Evolutionary conservation across 768 basidiomycete species (phyloP), one percentile per base, ranked within the genome.

Genomic region (Tulasnella sp.): DNA sequence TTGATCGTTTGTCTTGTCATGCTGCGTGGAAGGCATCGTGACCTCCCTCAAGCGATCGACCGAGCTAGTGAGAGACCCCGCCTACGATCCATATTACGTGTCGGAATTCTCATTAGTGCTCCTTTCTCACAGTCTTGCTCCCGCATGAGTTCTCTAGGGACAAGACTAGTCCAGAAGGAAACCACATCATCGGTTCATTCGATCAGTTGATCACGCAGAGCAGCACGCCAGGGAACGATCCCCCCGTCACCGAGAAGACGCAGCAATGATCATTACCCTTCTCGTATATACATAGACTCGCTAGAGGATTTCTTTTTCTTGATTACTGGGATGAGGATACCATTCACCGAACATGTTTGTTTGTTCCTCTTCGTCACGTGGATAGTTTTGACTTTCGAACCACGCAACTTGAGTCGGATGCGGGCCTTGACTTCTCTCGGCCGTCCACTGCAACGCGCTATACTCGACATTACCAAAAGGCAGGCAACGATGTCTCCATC

Each of bases 21-120:
- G 95, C 89, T 99, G 81, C 93, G 98, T 80, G 96, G 96, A 14
- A 90, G 96, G 22, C 96, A 98, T 85, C 92, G 96, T 72, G 95
- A 95, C 46, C 87, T 96, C 8, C 95, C 95, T 0, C 92, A 94
- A 28, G 95, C 94, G 11, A 95, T 96, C 72, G 95, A 96, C 85
- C 91, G 96, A 77, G 94, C 96, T 0, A 72, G 78, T 79, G 74
- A 40, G 60, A 34, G 24, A 14, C 76, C 18, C 18, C 46, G 18
- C 12, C 34, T 40, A 41, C 5, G 41, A 8, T 48, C 74, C 9
- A 18, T 11, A 1, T 28, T 60, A 60, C 24, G 3, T 24, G 54
- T n/a, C 24, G 5, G 54, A 54, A 7, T 7, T 34, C n/a, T 48
- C 74, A 18, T 44, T 7, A 22, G 44, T 14, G 31, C 42, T 7